A percentile compares a stretch with the other conserved stretches of the same genome.
phyloP scores from a whole-genome alignment of 2,329 filamentous ascomycete genomes.

The Pseudogymnoascus verrucosus region DNA sequence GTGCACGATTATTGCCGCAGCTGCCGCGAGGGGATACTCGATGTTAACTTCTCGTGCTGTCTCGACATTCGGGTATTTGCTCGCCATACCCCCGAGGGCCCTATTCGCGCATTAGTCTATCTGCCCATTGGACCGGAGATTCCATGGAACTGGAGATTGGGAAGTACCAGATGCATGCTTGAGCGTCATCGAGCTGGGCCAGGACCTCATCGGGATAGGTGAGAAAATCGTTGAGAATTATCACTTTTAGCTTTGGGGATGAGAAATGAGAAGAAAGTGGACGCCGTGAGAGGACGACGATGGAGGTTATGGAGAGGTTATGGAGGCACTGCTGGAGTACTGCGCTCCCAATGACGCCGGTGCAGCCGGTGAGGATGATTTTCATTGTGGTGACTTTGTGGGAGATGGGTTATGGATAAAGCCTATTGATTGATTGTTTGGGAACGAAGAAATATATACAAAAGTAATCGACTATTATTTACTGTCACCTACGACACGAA shows the following conservation, averaged over 20 bases:
- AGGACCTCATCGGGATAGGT: conserved; percentile 38
- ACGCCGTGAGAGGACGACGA: conserved; percentile 43
- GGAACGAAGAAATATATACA: background rate
- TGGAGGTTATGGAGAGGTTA: conserved; percentile 41
- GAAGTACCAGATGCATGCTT: conserved; percentile 19
- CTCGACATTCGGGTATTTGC: background rate
- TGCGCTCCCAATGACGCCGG: conserved; percentile 48
- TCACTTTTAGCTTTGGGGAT: conserved; percentile 41
- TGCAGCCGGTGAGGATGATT: conserved; percentile 49
- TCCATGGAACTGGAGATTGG: background rate
- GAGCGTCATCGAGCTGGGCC: conserved; percentile 31
- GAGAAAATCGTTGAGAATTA: conserved; percentile 44
- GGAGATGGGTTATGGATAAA: background rate
- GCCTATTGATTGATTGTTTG: background rate
- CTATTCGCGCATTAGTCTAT: conserved; percentile 7
- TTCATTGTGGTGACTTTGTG: conserved; percentile 38
- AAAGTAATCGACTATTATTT: background rate
- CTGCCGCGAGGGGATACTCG: background rate
- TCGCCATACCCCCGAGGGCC: background rate
- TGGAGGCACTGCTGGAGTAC: conserved; percentile 44
- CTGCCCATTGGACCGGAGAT: background rate
- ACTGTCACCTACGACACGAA: background rate
- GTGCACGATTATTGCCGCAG: background rate
- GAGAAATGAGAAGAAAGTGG: conserved; percentile 34
- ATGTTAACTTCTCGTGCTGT: background rate